Base-by-base conservation (phyloP, 179 eudicot genomes). In the Patellifolia procumbens region DNA sequence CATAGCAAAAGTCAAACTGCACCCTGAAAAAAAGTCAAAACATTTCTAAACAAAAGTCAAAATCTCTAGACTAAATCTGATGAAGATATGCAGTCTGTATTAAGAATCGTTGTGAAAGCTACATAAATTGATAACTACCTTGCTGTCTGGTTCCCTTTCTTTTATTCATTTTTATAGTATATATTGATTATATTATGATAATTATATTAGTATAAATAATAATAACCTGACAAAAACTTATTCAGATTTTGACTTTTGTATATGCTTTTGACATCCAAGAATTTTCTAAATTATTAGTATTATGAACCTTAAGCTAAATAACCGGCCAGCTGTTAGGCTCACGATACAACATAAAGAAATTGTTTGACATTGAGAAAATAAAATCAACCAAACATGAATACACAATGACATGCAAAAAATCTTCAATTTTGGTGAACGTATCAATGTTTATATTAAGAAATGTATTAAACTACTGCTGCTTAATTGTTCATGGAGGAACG, bases 61-160 rank as follows among this genome's bases (percentile, higher is more conserved):
- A n/a, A n/a, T n/a, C n/a, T n/a, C n/a, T 2, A 13, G 37, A 60
- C 39, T 31, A 60, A 7, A 60, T 60, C 17, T 29, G 65, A 60
- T 7, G 65, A 31, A 60, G 65, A 60, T 60, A 60, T 60, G 65
- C 39, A 28, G 29, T 60, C 39, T 1, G 20, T 22, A 7, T 60
- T 60, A 4, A 60, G 65, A 60, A 60, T 60, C 65, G 28, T 60
- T 31, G 37, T 60, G 65, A 60, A 60, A 60, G 65, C 37, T 37
- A 35, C 39, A 31, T 60, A 0, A 31, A 31, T 31, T 29, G 5
- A 29, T 60, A n/a, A n/a, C n/a, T n/a, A n/a, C n/a, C n/a, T n/a
- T n/a, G n/a, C n/a, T n/a, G n/a, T n/a, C n/a, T n/a, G n/a, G 11
- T 26, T 59, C 2, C n/a, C n/a, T n/a, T n/a, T n/a, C n/a, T n/a